Conservation (phyloP, 352 stramenopile species). For the Aphanomyces astaci region DNA sequence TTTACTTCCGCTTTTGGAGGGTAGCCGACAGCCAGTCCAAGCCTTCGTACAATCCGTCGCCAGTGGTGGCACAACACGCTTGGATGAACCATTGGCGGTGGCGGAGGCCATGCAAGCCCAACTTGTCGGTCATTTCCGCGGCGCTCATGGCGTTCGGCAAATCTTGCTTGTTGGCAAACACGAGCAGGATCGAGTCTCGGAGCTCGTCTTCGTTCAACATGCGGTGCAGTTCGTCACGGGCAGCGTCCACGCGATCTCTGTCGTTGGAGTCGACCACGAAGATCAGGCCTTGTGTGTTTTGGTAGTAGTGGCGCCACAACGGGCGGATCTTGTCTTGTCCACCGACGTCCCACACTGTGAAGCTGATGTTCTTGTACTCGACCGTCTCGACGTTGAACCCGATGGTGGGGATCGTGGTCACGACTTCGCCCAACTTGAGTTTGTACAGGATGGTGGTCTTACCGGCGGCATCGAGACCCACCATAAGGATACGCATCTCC, state of each 20-base stretch:
- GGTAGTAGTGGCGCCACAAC: conserved; percentile 99
- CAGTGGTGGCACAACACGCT: conserved; percentile 97
- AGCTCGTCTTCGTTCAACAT: conserved; percentile 99
- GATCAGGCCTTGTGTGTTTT: conserved; percentile 99
- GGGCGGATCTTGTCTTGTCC: conserved; percentile 98
- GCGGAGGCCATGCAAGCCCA: conserved; percentile 94
- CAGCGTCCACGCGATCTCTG: conserved; percentile 94
- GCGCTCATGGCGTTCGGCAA: conserved; percentile 97
- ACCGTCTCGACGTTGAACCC: conserved; percentile 99
- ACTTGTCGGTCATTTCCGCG: conserved; percentile 98
- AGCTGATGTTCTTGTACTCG: conserved; percentile 99
- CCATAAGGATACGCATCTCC: conserved; percentile 99
- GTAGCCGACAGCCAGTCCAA: conserved; percentile 95
- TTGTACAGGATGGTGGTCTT: conserved; percentile 99
- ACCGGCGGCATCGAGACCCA: conserved; percentile 98
- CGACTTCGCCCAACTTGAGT: conserved; percentile 88
- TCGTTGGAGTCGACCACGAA: conserved; percentile 99
- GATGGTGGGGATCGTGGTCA: conserved; percentile 98
- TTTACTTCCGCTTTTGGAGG: conserved; percentile 78
- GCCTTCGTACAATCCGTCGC: conserved; percentile 98
- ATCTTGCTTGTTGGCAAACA: conserved; percentile 99
- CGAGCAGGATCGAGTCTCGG: conserved; percentile 93
- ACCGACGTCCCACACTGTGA: conserved; percentile 99
- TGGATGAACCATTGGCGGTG: conserved; percentile 99
- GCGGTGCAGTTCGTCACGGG: conserved; percentile 95